Evolutionary conservation across 78 protist genomes (phyloP).

Genomic region (Polysphondylium violaceum): DNA sequence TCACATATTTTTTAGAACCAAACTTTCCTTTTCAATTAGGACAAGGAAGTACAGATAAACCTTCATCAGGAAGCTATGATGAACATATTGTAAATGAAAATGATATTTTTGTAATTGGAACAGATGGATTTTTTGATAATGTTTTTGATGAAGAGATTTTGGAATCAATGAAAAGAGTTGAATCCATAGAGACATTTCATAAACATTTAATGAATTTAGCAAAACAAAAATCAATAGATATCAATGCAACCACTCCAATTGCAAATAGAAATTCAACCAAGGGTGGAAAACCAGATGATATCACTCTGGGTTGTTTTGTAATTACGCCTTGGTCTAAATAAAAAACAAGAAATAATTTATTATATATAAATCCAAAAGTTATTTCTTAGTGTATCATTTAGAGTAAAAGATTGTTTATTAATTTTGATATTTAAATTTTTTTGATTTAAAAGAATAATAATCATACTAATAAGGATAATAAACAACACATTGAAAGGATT

Average conservation of each 20-base stretch:
- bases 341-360: no score
- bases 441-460: no score
- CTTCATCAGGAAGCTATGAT: constrained; percentile 42
- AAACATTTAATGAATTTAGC: constrained; percentile 36
- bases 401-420: no score
- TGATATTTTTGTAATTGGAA: constrained; percentile 80
- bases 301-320: constrained; percentile 69
- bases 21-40: constrained; percentile 76
- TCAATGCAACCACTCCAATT: constrained; percentile 16
- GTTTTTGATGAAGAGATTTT: constrained; percentile 57
- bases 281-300: constrained; percentile 75
- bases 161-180: constrained; percentile 34
- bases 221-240: constrained; percentile 39
- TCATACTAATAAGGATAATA: no score
- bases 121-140: constrained; percentile 82
- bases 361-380: no score
- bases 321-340: no score
- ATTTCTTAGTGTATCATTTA: no score
- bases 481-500: no score
- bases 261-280: not conserved
- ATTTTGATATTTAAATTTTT: no score
- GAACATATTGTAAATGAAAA: constrained; percentile 50
- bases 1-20: constrained; percentile 37
- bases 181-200: constrained; percentile 46
- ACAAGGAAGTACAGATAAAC: constrained; percentile 41